Evolutionary conservation across 768 basidiomycete genomes (phyloP).

Genomic region (Inosperma sp.): DNA sequence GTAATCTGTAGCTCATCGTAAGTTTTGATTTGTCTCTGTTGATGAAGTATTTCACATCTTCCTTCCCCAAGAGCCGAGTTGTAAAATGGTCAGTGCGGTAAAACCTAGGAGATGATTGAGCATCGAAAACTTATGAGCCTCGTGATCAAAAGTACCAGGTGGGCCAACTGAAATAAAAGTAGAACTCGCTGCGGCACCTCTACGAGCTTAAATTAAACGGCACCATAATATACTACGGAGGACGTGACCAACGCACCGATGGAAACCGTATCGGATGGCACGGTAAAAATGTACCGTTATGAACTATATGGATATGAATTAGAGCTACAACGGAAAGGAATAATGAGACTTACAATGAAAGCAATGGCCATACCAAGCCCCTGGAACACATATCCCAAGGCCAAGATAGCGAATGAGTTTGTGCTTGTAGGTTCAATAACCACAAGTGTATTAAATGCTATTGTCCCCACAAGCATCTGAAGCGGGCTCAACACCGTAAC

Average conservation of each 20-base stretch:
- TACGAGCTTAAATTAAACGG: background rate
- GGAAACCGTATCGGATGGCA: constrained; percentile 6
- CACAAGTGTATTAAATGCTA: constrained; percentile 4
- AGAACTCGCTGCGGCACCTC: constrained; percentile 2
- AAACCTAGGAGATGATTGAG: background rate
- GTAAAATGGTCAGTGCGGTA: background rate
- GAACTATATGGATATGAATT: background rate
- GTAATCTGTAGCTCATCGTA: background rate
- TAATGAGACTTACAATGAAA: background rate
- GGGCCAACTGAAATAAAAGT: constrained; percentile 7
- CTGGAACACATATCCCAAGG: constrained; percentile 1
- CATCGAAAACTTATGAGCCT: background rate
- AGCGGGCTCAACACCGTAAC: background rate
- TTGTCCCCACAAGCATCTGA: constrained; percentile 6
- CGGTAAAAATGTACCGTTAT: constrained; percentile 6
- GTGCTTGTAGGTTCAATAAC: constrained; percentile 1
- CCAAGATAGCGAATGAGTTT: constrained; percentile 1
- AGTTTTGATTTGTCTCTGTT: background rate
- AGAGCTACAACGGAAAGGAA: background rate
- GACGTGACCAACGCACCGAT: background rate
- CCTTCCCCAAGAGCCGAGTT: background rate
- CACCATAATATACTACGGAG: background rate
- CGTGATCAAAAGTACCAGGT: background rate
- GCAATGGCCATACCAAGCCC: constrained; percentile 5
- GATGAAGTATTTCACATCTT: background rate